Evolutionary conservation across 768 basidiomycete species (phyloP).

Genomic region (Mycena capillaripes): DNA sequence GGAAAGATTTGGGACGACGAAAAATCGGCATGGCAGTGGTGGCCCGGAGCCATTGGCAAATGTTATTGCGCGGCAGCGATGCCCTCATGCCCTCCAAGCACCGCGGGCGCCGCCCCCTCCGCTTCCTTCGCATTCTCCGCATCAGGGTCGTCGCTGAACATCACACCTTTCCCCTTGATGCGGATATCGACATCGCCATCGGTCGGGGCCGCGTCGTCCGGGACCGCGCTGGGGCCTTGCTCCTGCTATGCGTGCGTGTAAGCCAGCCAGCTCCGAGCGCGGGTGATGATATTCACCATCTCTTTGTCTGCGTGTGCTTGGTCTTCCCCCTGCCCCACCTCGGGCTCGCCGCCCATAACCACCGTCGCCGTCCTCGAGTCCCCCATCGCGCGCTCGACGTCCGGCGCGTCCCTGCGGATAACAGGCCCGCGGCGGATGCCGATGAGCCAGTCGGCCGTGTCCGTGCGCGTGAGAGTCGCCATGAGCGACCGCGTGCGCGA

Average conservation of each 20-base stretch:
- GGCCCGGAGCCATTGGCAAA: too few relatives aligned
- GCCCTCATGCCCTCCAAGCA: not conserved
- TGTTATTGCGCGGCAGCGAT: not conserved
- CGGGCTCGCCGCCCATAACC: too few relatives aligned
- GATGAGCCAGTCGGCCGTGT: conserved; percentile 61
- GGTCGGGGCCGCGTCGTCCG: too few relatives aligned
- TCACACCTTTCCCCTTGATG: not conserved
- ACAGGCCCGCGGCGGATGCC: conserved; percentile 43
- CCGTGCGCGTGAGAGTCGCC: conserved; percentile 54
- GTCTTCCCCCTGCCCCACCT: too few relatives aligned
- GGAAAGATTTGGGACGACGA: too few relatives aligned
- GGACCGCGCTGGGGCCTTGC: too few relatives aligned
- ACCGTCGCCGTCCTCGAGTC: not conserved
- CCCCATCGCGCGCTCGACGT: not conserved
- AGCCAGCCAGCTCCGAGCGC: too few relatives aligned
- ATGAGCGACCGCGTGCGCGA: conserved; percentile 63
- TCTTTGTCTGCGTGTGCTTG: not conserved
- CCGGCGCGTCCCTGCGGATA: not conserved
- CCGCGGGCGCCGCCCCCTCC: not conserved
- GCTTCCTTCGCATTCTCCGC: not conserved
- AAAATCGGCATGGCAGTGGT: too few relatives aligned
- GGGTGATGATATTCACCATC: too few relatives aligned
- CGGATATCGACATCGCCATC: too few relatives aligned
- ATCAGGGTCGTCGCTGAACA: not conserved
- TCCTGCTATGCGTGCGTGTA: too few relatives aligned